Evolutionary conservation across 2,329 filamentous ascomycete species (phyloP).

Genomic region (Cylindrodendrum hubeiense): DNA sequence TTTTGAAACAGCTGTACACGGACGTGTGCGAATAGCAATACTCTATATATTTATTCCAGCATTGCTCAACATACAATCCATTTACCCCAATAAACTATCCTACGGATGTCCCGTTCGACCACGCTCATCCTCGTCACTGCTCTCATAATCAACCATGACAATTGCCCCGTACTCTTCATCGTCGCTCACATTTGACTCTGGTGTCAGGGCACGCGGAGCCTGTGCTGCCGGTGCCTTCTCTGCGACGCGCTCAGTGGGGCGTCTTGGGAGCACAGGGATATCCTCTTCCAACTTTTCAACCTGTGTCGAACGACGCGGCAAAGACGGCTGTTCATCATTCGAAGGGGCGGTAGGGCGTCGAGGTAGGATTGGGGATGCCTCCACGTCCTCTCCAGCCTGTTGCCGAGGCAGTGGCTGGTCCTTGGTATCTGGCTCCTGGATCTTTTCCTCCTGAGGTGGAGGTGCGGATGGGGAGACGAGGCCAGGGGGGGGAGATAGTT

Average conservation of each 20-base stretch:
- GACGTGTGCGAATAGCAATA: too few species aligned
- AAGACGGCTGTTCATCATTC: slow-evolving; percentile 21
- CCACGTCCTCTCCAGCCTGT: slow-evolving; percentile 7
- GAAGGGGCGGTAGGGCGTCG: slow-evolving; percentile 25
- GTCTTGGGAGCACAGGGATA: slow-evolving; percentile 32
- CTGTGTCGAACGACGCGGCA: slow-evolving; percentile 32
- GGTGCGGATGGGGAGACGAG: slow-evolving; percentile 37
- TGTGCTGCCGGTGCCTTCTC: slow-evolving; percentile 16
- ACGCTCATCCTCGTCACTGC: slow-evolving; percentile 37
- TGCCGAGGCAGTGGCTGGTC: slow-evolving; percentile 34
- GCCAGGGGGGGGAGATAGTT: slow-evolving; percentile 45
- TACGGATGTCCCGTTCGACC: neutral
- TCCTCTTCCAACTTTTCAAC: slow-evolving; percentile 23
- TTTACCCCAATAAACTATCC: neutral
- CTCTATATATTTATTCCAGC: neutral
- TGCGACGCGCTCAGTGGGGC: slow-evolving; percentile 25
- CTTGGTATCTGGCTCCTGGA: slow-evolving; percentile 3
- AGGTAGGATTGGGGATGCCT: slow-evolving; percentile 29
- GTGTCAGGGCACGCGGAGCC: slow-evolving; percentile 40
- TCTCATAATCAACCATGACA: slow-evolving; percentile 54
- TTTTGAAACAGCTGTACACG: too few species aligned
- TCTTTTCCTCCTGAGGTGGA: slow-evolving; percentile 16
- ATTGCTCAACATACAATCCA: neutral
- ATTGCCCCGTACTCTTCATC: slow-evolving; percentile 54
- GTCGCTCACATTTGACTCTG: slow-evolving; percentile 44